phyloP scores from a whole-genome alignment of 2,329 filamentous ascomycete genomes.

The Botrytis byssoidea region DNA sequence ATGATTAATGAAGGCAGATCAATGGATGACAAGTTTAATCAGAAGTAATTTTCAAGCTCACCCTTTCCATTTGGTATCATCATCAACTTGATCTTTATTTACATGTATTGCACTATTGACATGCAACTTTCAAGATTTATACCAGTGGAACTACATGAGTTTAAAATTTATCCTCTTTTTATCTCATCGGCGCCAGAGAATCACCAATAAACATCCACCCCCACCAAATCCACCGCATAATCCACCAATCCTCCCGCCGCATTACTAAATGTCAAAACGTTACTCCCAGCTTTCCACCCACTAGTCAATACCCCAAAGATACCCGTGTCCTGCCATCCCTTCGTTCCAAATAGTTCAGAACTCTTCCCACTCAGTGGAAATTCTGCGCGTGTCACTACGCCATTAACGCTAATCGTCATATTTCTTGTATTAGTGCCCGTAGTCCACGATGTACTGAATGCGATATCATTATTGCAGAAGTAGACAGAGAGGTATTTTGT shows the following conservation, averaged over 20 bases:
- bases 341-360: slow-evolving; percentile 30
- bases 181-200: too few relatives aligned
- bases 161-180: not conserved
- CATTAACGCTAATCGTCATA: slow-evolving; percentile 33
- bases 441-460: slow-evolving; percentile 27
- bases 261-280: slow-evolving; percentile 40
- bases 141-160: not conserved
- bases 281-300: slow-evolving; percentile 29
- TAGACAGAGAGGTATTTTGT: slow-evolving; percentile 28
- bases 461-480: slow-evolving; percentile 35
- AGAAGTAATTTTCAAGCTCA: too few relatives aligned
- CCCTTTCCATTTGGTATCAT: too few relatives aligned
- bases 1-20: not conserved
- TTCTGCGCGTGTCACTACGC: slow-evolving; percentile 28
- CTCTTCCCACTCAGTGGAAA: slow-evolving; percentile 32
- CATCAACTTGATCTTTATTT: too few relatives aligned
- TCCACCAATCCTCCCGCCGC: slow-evolving; percentile 34
- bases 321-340: slow-evolving; percentile 34
- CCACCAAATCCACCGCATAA: slow-evolving; percentile 42
- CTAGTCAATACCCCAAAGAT: slow-evolving; percentile 29
- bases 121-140: not conserved
- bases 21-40: too few relatives aligned
- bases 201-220: slow-evolving; percentile 36
- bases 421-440: slow-evolving; percentile 34
- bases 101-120: too few relatives aligned